Evolutionary conservation across 1,284 basidiomycete species (phyloP).

Genomic region (Cryptococcus deneoformans): DNA sequence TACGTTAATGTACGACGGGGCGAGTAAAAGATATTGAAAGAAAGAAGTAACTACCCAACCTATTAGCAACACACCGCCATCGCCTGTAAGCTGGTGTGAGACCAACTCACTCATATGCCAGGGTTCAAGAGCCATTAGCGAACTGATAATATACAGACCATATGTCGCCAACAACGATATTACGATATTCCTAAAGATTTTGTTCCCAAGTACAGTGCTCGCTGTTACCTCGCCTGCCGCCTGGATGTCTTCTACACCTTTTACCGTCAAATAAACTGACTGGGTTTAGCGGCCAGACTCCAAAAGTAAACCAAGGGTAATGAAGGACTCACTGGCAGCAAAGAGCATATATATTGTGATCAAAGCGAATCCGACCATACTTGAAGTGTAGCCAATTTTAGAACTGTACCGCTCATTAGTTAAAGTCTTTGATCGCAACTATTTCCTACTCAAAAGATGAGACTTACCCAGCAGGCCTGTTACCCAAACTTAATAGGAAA

Average conservation of each 20-base stretch:
- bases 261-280: slow-evolving; percentile 71
- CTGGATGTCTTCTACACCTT: slow-evolving; percentile 65
- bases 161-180: slow-evolving; percentile 80
- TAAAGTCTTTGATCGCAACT: neutral
- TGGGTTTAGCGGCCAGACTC: no score
- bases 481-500: slow-evolving; percentile 98
- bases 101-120: slow-evolving; percentile 38
- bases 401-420: slow-evolving; percentile 54
- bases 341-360: slow-evolving; percentile 67
- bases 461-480: slow-evolving; percentile 82
- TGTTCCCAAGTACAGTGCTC: slow-evolving; percentile 64
- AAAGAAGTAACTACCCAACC: slow-evolving; percentile 70
- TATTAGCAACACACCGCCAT: neutral
- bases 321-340: slow-evolving; percentile 25
- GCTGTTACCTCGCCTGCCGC: slow-evolving; percentile 53
- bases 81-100: neutral
- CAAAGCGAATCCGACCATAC: slow-evolving; percentile 70
- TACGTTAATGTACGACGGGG: slow-evolving; percentile 88
- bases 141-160: slow-evolving; percentile 77
- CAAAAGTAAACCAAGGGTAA: neutral
- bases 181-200: slow-evolving; percentile 81
- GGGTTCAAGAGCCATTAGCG: slow-evolving; percentile 67
- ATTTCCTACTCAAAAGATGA: neutral
- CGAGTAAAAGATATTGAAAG: slow-evolving; percentile 77
- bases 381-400: slow-evolving; percentile 78